Conservation (phyloP, 306 rosid species). For the Vicia villosa region DNA sequence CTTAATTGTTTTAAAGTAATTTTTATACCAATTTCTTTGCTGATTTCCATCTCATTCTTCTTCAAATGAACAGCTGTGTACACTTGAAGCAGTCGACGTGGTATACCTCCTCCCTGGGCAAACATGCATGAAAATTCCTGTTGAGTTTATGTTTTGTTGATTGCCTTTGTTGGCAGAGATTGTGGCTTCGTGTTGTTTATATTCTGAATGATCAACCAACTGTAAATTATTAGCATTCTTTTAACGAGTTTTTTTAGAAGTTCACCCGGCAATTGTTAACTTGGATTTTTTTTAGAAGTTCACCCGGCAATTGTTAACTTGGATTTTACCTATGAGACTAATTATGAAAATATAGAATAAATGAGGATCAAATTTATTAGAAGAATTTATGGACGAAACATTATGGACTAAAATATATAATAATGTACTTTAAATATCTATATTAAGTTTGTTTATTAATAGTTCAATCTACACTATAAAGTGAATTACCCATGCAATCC, state of each 20-base stretch:
- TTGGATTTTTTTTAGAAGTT: too few relatives aligned
- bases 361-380: background rate
- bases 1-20: background rate
- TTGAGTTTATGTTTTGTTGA: slow-evolving; percentile 23
- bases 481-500: too few relatives aligned
- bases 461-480: too few relatives aligned
- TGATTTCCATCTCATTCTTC: slow-evolving; percentile 11
- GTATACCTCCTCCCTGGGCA: slow-evolving; percentile 12
- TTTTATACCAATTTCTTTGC: slow-evolving; percentile 13
- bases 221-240: slow-evolving; percentile 30
- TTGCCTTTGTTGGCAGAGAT: slow-evolving; percentile 25
- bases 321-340: background rate
- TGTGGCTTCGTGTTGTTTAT: slow-evolving; percentile 29
- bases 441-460: too few relatives aligned
- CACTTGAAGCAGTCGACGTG: slow-evolving; percentile 18
- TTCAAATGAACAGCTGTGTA: slow-evolving; percentile 20
- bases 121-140: slow-evolving; percentile 14
- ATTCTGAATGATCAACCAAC: slow-evolving; percentile 9
- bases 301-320: too few relatives aligned
- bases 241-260: background rate
- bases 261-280: background rate
- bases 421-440: too few relatives aligned
- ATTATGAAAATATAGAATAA: background rate
- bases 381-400: too few relatives aligned
- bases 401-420: too few relatives aligned